phyloP scores from a whole-genome alignment of 169 alveolate genomes.

The Cryptosporidium meleagridis region DNA sequence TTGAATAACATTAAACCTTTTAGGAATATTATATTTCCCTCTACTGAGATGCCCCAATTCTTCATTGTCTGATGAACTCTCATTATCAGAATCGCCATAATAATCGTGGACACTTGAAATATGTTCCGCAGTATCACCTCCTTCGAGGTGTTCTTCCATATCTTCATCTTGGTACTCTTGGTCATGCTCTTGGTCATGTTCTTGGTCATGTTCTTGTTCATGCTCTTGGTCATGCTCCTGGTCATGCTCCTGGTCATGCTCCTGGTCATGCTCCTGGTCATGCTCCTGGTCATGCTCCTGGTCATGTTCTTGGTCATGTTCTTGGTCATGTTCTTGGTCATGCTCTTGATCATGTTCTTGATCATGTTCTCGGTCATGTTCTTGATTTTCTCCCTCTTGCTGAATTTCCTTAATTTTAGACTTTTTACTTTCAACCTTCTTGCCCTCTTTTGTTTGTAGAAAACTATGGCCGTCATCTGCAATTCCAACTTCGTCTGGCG shows the following conservation, averaged over 20 bases:
- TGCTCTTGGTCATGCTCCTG: no score
- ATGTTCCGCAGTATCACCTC: not conserved
- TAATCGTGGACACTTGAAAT: slow-evolving; percentile 24
- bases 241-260: not conserved
- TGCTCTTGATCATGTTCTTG: not conserved
- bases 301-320: not conserved
- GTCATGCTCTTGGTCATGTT: not conserved
- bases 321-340: not conserved
- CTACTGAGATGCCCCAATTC: not conserved
- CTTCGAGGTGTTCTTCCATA: slow-evolving; percentile 6
- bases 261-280: not conserved
- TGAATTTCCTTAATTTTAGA: not conserved
- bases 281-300: not conserved
- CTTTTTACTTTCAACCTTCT: not conserved
- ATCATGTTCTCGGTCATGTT: not conserved
- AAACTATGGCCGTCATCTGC: slow-evolving; percentile 75
- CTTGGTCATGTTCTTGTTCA: not conserved
- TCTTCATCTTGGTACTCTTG: not conserved
- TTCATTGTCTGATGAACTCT: not conserved
- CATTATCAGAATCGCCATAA: not conserved
- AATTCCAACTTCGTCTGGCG: slow-evolving; percentile 20
- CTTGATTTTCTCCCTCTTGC: not conserved
- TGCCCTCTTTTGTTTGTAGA: not conserved
- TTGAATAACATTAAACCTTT: slow-evolving; percentile 1
- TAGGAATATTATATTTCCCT: not conserved